Conservation (phyloP, 2,329 filamentous ascomycete genomes). For the Ophiostoma triangulosporum region DNA sequence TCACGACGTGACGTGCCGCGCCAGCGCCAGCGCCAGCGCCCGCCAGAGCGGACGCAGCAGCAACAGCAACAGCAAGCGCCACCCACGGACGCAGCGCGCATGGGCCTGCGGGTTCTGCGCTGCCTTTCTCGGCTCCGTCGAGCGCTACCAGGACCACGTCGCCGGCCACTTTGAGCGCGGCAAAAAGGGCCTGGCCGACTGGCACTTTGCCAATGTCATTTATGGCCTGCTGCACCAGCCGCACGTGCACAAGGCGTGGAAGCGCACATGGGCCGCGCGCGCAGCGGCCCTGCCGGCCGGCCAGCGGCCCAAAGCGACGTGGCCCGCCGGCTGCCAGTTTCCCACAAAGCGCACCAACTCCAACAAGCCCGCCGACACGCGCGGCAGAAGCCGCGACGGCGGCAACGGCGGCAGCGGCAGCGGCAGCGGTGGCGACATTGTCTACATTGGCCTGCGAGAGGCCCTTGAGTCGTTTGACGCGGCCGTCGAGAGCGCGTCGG, state of each 20-base stretch:
- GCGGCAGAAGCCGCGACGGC: background rate
- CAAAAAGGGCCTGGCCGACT: conserved; percentile 48
- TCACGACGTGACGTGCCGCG: conserved; percentile 50
- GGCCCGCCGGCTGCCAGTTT: conserved; percentile 38
- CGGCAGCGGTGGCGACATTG: background rate
- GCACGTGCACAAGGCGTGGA: conserved; percentile 48
- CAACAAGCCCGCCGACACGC: background rate
- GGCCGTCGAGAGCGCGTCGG: conserved; percentile 40
- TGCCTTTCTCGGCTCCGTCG: conserved; percentile 46
- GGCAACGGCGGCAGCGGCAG: background rate
- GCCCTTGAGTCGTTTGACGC: conserved; percentile 52
- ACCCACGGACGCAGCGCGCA: conserved; percentile 46
- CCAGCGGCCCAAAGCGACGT: conserved; percentile 44
- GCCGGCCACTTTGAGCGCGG: conserved; percentile 52
- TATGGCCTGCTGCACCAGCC: conserved; percentile 55
- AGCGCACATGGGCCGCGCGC: conserved; percentile 34
- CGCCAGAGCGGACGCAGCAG: background rate
- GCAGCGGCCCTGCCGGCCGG: conserved; percentile 29
- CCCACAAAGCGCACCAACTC: background rate
- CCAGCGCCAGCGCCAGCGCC: background rate
- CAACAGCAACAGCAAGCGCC: conserved; percentile 21
- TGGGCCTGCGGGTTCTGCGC: conserved; percentile 59
- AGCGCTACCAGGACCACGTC: conserved; percentile 55
- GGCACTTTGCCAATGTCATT: conserved; percentile 56
- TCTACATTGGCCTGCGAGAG: conserved; percentile 33